Evolutionary conservation across 2,329 filamentous ascomycete genomes (phyloP).

Genomic region (Aspergillus hortae): DNA sequence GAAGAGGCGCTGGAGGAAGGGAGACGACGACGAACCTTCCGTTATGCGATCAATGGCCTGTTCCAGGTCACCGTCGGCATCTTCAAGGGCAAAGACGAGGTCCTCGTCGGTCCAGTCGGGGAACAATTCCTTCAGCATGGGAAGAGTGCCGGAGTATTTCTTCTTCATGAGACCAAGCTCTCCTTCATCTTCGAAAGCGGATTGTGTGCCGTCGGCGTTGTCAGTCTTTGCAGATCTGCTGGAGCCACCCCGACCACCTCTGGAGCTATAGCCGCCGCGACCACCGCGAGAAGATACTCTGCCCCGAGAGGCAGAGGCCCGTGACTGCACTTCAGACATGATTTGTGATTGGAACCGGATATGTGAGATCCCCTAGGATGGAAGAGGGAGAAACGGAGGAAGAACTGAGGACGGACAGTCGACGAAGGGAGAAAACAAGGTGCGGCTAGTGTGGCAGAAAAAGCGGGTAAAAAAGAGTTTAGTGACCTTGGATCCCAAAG

Average conservation of each 20-base stretch:
- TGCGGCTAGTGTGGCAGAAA: slow-evolving; percentile 28
- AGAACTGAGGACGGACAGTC: slow-evolving; percentile 19
- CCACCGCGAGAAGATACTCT: slow-evolving; percentile 87
- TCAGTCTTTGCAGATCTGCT: slow-evolving; percentile 70
- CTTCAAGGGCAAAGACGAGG: slow-evolving; percentile 86
- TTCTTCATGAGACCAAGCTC: slow-evolving; percentile 91
- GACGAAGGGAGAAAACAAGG: slow-evolving; percentile 25
- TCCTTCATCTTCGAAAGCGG: slow-evolving; percentile 73
- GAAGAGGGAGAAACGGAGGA: slow-evolving; percentile 25
- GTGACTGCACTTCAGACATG: slow-evolving; percentile 94
- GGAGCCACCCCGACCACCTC: slow-evolving; percentile 67
- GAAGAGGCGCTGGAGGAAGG: not conserved
- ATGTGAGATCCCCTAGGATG: slow-evolving; percentile 22
- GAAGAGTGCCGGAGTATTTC: slow-evolving; percentile 75
- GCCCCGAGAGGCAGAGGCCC: slow-evolving; percentile 78
- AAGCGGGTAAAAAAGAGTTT: slow-evolving; percentile 24
- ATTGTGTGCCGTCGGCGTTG: slow-evolving; percentile 55
- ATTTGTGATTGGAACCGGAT: slow-evolving; percentile 35
- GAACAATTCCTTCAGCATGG: slow-evolving; percentile 86
- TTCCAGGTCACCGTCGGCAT: slow-evolving; percentile 54
- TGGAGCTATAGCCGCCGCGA: slow-evolving; percentile 67
- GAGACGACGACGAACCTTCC: slow-evolving; percentile 37
- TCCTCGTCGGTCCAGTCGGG: slow-evolving; percentile 94
- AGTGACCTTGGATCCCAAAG: slow-evolving; percentile 19
- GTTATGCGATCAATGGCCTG: slow-evolving; percentile 50